Evolutionary conservation across 352 stramenopile species (phyloP).

Genomic region (Globisporangium okanoganense): DNA sequence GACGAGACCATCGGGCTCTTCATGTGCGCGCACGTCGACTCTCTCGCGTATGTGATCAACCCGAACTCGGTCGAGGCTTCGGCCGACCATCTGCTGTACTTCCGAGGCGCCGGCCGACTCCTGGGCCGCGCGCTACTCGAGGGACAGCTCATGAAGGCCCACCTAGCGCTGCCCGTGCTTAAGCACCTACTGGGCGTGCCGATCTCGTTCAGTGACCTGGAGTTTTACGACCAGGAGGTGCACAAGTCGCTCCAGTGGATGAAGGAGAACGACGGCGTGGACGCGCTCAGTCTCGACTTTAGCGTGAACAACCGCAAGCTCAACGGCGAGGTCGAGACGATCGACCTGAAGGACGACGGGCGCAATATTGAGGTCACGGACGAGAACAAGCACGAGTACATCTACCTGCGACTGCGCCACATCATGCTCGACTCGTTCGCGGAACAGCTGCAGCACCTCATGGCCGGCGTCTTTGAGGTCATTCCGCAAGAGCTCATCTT

Average conservation of each 20-base stretch:
- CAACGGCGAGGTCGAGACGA: slow-evolving; percentile 68
- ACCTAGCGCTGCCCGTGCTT: slow-evolving; percentile 81
- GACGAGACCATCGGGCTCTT: slow-evolving; percentile 86
- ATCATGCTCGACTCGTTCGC: slow-evolving; percentile 93
- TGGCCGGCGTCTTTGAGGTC: slow-evolving; percentile 96
- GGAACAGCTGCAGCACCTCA: slow-evolving; percentile 91
- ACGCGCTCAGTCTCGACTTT: slow-evolving; percentile 74
- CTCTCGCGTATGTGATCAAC: slow-evolving; percentile 80
- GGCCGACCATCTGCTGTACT: slow-evolving; percentile 97
- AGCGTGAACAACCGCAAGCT: slow-evolving; percentile 78
- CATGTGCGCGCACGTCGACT: slow-evolving; percentile 80
- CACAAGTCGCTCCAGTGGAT: slow-evolving; percentile 83
- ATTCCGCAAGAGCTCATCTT: slow-evolving; percentile 88
- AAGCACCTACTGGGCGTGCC: slow-evolving; percentile 82
- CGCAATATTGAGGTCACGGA: slow-evolving; percentile 89
- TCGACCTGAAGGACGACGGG: slow-evolving; percentile 84
- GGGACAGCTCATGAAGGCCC: slow-evolving; percentile 89
- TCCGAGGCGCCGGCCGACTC: slow-evolving; percentile 93
- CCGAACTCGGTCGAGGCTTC: slow-evolving; percentile 76
- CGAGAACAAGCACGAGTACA: slow-evolving; percentile 97
- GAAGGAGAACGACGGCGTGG: slow-evolving; percentile 80
- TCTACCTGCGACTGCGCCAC: slow-evolving; percentile 94
- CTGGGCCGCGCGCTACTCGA: slow-evolving; percentile 96
- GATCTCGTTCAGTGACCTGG: slow-evolving; percentile 87
- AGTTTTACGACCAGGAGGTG: slow-evolving; percentile 87